These are phyloP conservation scores for Trametes sp. DNA, from an alignment of 1,284 basidiomycete species.

Conservation along the genomic window DNA sequence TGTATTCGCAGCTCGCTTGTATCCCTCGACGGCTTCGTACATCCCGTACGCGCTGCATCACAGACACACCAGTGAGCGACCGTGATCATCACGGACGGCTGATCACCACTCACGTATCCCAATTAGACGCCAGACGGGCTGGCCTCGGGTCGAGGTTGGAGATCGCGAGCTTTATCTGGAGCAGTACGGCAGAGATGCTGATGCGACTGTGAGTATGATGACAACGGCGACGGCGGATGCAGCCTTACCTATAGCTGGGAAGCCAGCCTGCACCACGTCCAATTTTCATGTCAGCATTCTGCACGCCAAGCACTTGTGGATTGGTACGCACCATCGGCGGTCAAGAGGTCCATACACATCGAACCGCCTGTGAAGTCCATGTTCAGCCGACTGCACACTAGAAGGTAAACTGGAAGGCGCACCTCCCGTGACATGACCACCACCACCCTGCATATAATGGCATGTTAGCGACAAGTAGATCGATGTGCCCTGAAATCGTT, in stretches of 20 bases:
- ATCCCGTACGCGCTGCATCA: slow-evolving; percentile 54
- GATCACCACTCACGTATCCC: slow-evolving; percentile 41
- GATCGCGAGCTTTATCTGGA: slow-evolving; percentile 70
- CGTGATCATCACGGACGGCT: not conserved
- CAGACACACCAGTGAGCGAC: not conserved
- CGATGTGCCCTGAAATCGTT: not conserved
- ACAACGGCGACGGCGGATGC: not conserved
- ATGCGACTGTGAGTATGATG: slow-evolving; percentile 11
- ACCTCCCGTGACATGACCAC: slow-evolving; percentile 70
- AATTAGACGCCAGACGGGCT: slow-evolving; percentile 56
- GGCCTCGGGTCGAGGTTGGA: slow-evolving; percentile 65
- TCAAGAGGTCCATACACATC: slow-evolving; percentile 73
- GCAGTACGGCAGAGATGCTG: slow-evolving; percentile 65
- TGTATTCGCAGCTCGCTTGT: slow-evolving; percentile 60
- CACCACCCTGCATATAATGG: slow-evolving; percentile 52
- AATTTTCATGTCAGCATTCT: not conserved
- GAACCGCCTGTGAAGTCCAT: slow-evolving; percentile 55
- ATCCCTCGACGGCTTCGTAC: slow-evolving; percentile 62
- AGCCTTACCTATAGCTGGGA: slow-evolving; percentile 62
- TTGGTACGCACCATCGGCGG: slow-evolving; percentile 54
- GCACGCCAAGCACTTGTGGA: not conserved
- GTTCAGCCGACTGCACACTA: no score
- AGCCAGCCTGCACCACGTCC: slow-evolving; percentile 56
- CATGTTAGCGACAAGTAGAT: not conserved
- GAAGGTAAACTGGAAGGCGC: not conserved